Conservation (phyloP, 2,329 filamentous ascomycete species). For the Rhynchosporium agropyri region DNA sequence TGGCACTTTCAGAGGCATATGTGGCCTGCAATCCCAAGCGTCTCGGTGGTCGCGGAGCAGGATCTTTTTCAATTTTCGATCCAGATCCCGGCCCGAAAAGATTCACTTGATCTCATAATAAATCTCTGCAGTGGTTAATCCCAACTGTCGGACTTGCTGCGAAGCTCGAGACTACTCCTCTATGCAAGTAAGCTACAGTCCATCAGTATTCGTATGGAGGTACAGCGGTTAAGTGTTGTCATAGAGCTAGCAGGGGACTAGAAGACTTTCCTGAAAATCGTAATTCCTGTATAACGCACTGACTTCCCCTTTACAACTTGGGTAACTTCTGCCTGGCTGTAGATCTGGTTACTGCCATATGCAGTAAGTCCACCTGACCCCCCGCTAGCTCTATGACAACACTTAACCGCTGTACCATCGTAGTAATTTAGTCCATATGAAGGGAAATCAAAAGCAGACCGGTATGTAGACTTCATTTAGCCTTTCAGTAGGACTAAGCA, state of each 20-base stretch:
- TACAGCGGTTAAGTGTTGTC: too few relatives aligned
- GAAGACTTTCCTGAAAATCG: too few relatives aligned
- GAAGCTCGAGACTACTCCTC: not conserved
- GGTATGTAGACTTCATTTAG: slow-evolving; percentile 20
- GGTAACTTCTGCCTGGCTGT: too few relatives aligned
- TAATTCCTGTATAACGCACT: too few relatives aligned
- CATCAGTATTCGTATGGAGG: not conserved
- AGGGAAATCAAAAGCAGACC: not conserved
- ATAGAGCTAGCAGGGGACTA: too few relatives aligned
- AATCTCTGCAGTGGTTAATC: not conserved
- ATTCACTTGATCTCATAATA: too few relatives aligned
- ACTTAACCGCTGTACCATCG: not conserved
- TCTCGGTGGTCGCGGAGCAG: not conserved
- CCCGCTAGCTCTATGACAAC: too few relatives aligned
- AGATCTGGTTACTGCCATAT: too few relatives aligned
- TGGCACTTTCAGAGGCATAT: slow-evolving; percentile 17
- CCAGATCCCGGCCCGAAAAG: too few relatives aligned
- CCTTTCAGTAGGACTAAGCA: slow-evolving; percentile 18
- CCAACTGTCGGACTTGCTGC: not conserved
- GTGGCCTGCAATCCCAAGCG: not conserved
- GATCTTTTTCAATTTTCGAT: slow-evolving; percentile 7
- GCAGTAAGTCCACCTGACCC: too few relatives aligned
- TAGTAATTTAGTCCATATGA: slow-evolving; percentile 17
- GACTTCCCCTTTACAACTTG: too few relatives aligned
- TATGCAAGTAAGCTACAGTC: not conserved